Conservation (phyloP, 108 stramenopile species). For the Fragilaria crotonensis region DNA sequence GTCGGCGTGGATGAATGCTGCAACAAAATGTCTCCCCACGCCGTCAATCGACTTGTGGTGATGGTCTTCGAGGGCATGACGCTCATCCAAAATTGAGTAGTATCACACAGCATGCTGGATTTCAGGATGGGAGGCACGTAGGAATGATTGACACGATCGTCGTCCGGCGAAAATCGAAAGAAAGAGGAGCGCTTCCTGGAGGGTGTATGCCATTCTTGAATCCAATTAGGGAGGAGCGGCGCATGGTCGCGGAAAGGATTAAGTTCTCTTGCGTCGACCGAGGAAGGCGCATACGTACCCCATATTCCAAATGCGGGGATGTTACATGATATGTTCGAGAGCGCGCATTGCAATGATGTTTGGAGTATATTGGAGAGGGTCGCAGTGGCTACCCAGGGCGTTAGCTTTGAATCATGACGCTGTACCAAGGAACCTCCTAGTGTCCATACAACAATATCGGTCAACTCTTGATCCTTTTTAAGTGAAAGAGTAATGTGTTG, state of each 20-base stretch:
- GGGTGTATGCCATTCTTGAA: not conserved
- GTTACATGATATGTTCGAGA: slow-evolving; percentile 44
- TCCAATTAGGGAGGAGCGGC: not conserved
- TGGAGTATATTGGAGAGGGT: slow-evolving; percentile 44
- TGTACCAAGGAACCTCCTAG: slow-evolving; percentile 16
- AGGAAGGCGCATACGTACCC: slow-evolving; percentile 40
- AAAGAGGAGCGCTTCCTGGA: not conserved
- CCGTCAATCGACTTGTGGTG: slow-evolving; percentile 12
- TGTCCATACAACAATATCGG: slow-evolving; percentile 14
- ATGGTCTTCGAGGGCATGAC: not conserved
- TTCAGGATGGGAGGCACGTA: not conserved
- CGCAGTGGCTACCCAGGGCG: slow-evolving; percentile 13
- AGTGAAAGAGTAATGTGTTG: slow-evolving; percentile 66
- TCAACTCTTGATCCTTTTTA: slow-evolving; percentile 8
- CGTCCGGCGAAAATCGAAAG: not conserved
- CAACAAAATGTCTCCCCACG: slow-evolving; percentile 32
- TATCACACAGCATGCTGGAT: not conserved
- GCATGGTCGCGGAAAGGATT: not conserved
- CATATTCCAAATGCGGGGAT: slow-evolving; percentile 80
- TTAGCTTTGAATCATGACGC: slow-evolving; percentile 26
- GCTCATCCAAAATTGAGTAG: slow-evolving; percentile 3
- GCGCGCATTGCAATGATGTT: slow-evolving; percentile 63
- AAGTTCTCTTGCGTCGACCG: not conserved
- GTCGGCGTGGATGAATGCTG: slow-evolving; percentile 21
- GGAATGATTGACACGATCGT: not conserved